A percentile compares a stretch with the other conserved stretches of the same genome.
These are phyloP conservation scores for Coemansia sp. DNA, from an alignment of 371 early-diverging fungal species.

Conservation along the genomic window DNA sequence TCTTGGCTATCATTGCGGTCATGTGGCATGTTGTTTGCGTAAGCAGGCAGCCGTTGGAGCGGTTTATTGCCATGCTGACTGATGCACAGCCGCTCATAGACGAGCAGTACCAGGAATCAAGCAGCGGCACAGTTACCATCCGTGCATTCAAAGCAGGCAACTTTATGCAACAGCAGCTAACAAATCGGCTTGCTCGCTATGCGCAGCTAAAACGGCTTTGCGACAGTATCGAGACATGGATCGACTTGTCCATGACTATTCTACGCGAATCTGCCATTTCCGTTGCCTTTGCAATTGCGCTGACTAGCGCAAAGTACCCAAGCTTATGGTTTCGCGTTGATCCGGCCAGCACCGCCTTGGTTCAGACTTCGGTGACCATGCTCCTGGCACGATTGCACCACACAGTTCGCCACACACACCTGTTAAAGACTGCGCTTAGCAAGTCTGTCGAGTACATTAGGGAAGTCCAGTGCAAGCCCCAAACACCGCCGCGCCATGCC, in stretches of 20 bases:
- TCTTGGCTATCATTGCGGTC: background rate
- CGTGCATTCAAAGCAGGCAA: constrained; percentile 69
- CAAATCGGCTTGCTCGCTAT: constrained; percentile 67
- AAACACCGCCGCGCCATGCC: background rate
- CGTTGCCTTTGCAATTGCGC: constrained; percentile 62
- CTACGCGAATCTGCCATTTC: constrained; percentile 66
- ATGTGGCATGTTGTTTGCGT: constrained; percentile 48
- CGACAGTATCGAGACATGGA: constrained; percentile 82
- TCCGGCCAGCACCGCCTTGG: constrained; percentile 51
- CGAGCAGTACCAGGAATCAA: constrained; percentile 70
- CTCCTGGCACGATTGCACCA: constrained; percentile 40
- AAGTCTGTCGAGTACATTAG: constrained; percentile 82
- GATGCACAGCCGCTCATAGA: constrained; percentile 72
- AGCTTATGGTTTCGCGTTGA: constrained; percentile 11
- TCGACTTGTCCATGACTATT: constrained; percentile 67
- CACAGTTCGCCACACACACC: constrained; percentile 34
- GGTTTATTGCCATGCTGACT: constrained; percentile 32
- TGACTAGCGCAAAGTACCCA: background rate
- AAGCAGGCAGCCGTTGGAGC: constrained; percentile 72
- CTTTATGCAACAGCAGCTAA: constrained; percentile 67
- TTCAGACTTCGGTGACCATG: constrained; percentile 19
- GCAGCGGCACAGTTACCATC: constrained; percentile 70
- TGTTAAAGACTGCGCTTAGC: constrained; percentile 51
- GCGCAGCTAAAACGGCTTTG: constrained; percentile 72
- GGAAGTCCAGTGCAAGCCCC: constrained; percentile 59